Conservation (phyloP, 1,139 yeast species). For the Hyphopichia fennica region DNA sequence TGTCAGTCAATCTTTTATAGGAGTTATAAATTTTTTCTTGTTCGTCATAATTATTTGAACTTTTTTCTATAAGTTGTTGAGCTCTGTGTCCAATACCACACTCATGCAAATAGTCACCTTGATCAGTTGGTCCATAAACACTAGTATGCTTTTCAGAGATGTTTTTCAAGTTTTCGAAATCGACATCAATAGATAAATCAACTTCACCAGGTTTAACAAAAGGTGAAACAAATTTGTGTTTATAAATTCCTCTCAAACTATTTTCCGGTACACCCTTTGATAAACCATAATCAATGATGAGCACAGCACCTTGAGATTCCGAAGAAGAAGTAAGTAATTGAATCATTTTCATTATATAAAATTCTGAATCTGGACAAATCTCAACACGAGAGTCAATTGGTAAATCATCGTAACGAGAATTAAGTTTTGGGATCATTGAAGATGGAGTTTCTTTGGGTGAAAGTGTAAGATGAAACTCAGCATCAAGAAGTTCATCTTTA, state of each 20-base stretch:
- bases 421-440: slow-evolving; percentile 56
- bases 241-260: slow-evolving; percentile 70
- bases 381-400: slow-evolving; percentile 65
- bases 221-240: slow-evolving; percentile 79
- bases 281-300: slow-evolving; percentile 80
- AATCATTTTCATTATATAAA: slow-evolving; percentile 48
- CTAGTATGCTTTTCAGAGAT: slow-evolving; percentile 16
- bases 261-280: slow-evolving; percentile 52
- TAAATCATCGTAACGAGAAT: slow-evolving; percentile 52
- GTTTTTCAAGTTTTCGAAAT: slow-evolving; percentile 57
- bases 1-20: slow-evolving; percentile 64
- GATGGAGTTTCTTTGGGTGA: slow-evolving; percentile 66
- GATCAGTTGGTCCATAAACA: slow-evolving; percentile 64
- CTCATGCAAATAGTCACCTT: slow-evolving; percentile 77
- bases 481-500: slow-evolving; percentile 18
- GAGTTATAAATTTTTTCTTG: slow-evolving; percentile 54
- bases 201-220: slow-evolving; percentile 74
- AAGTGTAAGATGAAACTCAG: slow-evolving; percentile 59
- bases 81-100: slow-evolving; percentile 78
- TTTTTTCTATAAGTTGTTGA: slow-evolving; percentile 45
- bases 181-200: slow-evolving; percentile 83
- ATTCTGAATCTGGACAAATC: slow-evolving; percentile 72
- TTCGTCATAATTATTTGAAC: slow-evolving; percentile 27
- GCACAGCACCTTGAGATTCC: slow-evolving; percentile 56
- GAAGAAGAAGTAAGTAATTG: slow-evolving; percentile 40